Conservation (phyloP, 768 basidiomycete genomes). For the Xanthoconium purpureum region DNA sequence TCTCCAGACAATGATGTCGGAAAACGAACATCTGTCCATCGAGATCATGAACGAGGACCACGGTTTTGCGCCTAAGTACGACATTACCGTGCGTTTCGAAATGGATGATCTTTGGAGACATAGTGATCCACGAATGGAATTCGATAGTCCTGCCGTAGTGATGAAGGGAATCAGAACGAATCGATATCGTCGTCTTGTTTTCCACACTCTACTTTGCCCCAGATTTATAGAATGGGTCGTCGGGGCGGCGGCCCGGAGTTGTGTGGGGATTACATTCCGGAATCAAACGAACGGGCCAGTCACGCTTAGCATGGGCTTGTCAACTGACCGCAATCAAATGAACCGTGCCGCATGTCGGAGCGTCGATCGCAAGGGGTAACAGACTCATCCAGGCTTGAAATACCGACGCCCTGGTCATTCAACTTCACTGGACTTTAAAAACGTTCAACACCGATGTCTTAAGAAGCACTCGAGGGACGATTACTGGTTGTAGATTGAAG, state of each 20-base stretch:
- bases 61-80: not conserved
- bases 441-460: too few species aligned
- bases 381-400: too few species aligned
- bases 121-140: not conserved
- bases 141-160: not conserved
- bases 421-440: too few species aligned
- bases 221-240: not conserved
- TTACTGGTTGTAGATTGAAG: too few species aligned
- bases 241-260: slow-evolving; percentile 16
- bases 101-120: slow-evolving; percentile 47
- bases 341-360: too few species aligned
- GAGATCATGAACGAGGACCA: not conserved
- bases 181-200: not conserved
- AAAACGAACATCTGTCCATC: slow-evolving; percentile 74
- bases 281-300: not conserved
- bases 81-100: slow-evolving; percentile 58
- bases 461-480: too few species aligned
- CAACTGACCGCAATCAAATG: too few species aligned
- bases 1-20: slow-evolving; percentile 89
- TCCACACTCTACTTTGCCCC: not conserved
- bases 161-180: not conserved
- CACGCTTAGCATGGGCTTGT: too few species aligned
- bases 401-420: too few species aligned
- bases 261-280: not conserved
- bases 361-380: too few species aligned